Evolutionary conservation across 306 rosid species (phyloP), one percentile per base, ranked within the genome.

Genomic region (Pyrus communis): DNA sequence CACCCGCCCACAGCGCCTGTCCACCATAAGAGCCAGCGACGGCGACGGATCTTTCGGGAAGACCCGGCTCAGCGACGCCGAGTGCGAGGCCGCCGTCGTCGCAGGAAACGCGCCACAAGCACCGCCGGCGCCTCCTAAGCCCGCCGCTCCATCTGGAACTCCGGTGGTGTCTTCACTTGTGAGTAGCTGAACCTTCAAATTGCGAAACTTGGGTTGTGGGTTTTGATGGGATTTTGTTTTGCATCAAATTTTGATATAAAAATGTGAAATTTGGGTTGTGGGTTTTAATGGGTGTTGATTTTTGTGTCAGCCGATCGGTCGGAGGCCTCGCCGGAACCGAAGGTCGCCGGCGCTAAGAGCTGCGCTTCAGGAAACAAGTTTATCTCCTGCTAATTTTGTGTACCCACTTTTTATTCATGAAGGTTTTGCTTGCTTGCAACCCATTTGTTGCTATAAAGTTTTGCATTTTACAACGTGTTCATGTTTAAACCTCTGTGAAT

Each of bases 371-470:
- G 99, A 95, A 83, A 91, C 99, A 0, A 87, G 46, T 72, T 18
- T 95, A 52, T 90, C 98, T 2, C 97, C 99, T 67, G 89, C 90
- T 10, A 92, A 92, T 86, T 91, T 95, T 58, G 97, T 95, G 57
- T 95, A 92, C 78, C 99, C 98, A 35, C 93, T 95, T 73, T 95
- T 95, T 83, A 87, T 95, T 68, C 99, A 95, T 86, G 99, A 95
- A 92, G 99, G 99, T 92, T 78, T 42, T 77, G 23, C 71, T 78
- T 25, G 22, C 69, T 17, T 25, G 40, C 46, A 25, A 6, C n/a
- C 35, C 67, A 4, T 62, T 62, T 62, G 40, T 21, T 62, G 33
- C 31, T 12, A 25, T 14, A 49, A 15, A 15, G 19, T 49, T 5
- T 4, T 49, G 54, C 54, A 7, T 61, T 15, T 7, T 66, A 19